Percentiles rank a stretch among this genome's conserved stretches.
These are phyloP conservation scores for Alternaria rosae DNA, from an alignment of 2,329 filamentous ascomycete species.

Conservation along the genomic window DNA sequence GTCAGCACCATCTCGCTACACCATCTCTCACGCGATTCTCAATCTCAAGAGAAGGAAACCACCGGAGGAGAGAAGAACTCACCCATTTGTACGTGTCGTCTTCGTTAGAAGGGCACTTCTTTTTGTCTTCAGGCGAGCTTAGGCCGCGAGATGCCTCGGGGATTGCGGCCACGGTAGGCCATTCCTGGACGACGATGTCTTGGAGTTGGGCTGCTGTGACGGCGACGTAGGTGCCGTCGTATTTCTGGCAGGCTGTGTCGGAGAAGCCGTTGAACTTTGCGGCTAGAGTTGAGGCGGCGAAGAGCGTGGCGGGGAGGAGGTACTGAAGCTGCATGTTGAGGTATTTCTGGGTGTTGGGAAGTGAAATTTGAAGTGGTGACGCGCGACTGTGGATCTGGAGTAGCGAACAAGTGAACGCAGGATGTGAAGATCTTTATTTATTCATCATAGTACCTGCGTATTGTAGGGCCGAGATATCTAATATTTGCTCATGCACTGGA, in stretches of 20 bases:
- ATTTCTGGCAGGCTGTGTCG: not conserved
- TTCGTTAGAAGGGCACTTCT: not conserved
- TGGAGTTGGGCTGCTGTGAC: not conserved
- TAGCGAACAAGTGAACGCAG: not conserved
- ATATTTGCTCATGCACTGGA: not conserved
- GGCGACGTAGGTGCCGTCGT: not conserved
- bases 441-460: not conserved
- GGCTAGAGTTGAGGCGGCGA: not conserved
- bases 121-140: not conserved
- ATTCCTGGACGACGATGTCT: not conserved
- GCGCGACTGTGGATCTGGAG: not conserved
- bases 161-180: not conserved
- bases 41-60: not conserved
- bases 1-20: too few species aligned
- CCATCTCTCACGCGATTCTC: too few species aligned
- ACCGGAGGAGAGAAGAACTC: not conserved
- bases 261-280: not conserved
- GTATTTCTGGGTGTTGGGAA: not conserved
- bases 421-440: not conserved
- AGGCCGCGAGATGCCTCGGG: not conserved
- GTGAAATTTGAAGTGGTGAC: not conserved
- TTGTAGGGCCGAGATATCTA: not conserved
- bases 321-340: not conserved
- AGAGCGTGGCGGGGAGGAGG: not conserved
- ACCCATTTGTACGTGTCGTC: constrained; percentile 2